Conservation (phyloP, 768 basidiomycete species). For the Tricholoma flavovirens region DNA sequence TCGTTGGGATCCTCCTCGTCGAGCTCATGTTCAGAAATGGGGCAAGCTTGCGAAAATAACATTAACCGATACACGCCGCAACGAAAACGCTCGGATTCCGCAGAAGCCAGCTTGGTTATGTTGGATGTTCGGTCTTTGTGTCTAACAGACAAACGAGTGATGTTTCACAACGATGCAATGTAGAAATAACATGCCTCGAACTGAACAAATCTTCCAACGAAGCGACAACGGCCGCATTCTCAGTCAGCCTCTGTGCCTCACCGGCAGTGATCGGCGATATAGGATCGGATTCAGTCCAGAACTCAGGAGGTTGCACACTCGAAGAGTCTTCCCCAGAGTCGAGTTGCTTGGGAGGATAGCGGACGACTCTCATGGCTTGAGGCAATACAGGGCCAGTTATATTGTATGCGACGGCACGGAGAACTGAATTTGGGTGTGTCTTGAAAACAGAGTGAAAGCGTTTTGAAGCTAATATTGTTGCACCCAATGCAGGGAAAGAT, state of each 20-base stretch:
- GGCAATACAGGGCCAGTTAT: constrained; percentile 21
- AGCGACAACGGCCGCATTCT: constrained; percentile 4
- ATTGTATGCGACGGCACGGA: constrained; percentile 21
- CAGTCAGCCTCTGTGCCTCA: neutral
- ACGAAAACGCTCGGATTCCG: constrained; percentile 20
- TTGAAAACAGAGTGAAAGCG: constrained; percentile 17
- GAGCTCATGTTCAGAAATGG: constrained; percentile 1
- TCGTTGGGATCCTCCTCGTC: neutral
- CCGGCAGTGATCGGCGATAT: constrained; percentile 6
- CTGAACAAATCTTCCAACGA: constrained; percentile 20
- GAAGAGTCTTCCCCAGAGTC: neutral
- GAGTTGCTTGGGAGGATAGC: constrained; percentile 1
- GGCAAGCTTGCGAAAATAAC: constrained; percentile 11
- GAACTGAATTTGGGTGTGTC: constrained; percentile 17
- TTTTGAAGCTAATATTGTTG: constrained; percentile 17
- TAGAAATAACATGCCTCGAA: constrained; percentile 11
- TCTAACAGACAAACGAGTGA: constrained; percentile 6
- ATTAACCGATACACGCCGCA: constrained; percentile 17
- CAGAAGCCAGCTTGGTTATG: constrained; percentile 13
- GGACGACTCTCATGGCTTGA: constrained; percentile 17
- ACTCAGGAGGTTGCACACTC: neutral
- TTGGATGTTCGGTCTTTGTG: constrained; percentile 18
- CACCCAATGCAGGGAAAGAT: constrained; percentile 14
- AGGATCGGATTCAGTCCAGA: constrained; percentile 1
- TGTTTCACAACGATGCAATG: neutral